Evolutionary conservation across 1,284 basidiomycete species (phyloP).

Genomic region (Chalciporus sp.): DNA sequence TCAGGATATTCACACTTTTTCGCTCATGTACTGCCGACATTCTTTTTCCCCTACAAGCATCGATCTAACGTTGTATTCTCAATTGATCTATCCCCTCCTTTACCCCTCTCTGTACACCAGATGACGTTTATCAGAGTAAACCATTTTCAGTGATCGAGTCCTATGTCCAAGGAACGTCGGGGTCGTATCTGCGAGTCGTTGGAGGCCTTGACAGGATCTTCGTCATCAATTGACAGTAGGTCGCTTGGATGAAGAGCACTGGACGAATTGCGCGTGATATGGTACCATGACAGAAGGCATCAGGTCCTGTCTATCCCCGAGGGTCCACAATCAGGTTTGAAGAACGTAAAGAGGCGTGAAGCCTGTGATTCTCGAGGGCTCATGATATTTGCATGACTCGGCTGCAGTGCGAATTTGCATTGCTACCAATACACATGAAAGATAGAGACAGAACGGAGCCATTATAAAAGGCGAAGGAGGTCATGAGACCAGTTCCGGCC

Average conservation of each 20-base stretch:
- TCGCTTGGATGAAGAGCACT: no score
- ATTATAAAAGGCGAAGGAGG: neutral
- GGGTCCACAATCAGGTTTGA: no score
- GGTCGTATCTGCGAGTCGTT: no score
- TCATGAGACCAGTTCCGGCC: neutral
- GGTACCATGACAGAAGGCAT: neutral
- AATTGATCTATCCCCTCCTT: neutral
- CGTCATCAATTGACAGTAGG: no score
- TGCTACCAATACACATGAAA: neutral
- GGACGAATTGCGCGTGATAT: no score
- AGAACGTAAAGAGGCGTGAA: neutral
- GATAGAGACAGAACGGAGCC: neutral
- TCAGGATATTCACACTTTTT: slow-evolving; percentile 6
- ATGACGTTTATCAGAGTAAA: neutral
- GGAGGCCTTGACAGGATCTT: no score
- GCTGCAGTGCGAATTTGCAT: neutral
- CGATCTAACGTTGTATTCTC: slow-evolving; percentile 20
- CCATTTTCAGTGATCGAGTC: neutral
- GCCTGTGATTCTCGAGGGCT: neutral
- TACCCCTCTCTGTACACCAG: slow-evolving; percentile 21
- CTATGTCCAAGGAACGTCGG: no score
- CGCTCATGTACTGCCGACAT: slow-evolving; percentile 4
- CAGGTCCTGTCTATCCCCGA: neutral
- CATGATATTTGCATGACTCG: neutral
- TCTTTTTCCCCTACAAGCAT: slow-evolving; percentile 4